Evolutionary conservation across 2,329 filamentous ascomycete genomes (phyloP).

Genomic region (Cytospora schulzeri): DNA sequence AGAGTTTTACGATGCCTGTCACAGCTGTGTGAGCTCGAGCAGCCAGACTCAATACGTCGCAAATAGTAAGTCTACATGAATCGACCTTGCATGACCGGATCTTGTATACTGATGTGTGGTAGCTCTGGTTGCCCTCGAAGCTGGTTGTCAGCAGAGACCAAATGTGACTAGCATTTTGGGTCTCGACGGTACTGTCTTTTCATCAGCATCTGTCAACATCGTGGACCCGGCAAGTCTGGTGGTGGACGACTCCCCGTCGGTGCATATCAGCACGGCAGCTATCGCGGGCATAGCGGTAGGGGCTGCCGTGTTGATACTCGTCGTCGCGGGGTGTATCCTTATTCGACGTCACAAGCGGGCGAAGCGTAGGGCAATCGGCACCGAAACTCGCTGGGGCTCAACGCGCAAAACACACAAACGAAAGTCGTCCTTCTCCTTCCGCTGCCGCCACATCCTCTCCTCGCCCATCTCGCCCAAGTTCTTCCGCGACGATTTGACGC

Average conservation of each 20-base stretch:
- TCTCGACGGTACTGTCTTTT: conserved; percentile 51
- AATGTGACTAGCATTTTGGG: conserved; percentile 39
- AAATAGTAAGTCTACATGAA: conserved; percentile 47
- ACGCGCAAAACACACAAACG: conserved; percentile 35
- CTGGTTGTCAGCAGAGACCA: conserved; percentile 53
- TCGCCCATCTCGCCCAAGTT: conserved; percentile 43
- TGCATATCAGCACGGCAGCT: conserved; percentile 27
- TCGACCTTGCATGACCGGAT: too few relatives aligned
- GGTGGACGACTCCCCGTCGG: not conserved
- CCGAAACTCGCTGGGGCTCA: conserved; percentile 34
- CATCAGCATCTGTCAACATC: conserved; percentile 34
- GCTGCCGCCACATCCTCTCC: conserved; percentile 49
- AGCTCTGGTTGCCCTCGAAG: conserved; percentile 55
- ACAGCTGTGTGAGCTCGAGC: conserved; percentile 48
- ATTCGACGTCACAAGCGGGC: conserved; percentile 50
- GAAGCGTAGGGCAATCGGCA: conserved; percentile 38
- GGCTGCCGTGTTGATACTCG: conserved; percentile 40
- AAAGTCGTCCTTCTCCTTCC: conserved; percentile 53
- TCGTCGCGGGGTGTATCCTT: conserved; percentile 44
- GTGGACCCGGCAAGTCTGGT: conserved; percentile 15
- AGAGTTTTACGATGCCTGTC: conserved; percentile 43
- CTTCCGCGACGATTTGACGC: conserved; percentile 32
- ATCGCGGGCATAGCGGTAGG: conserved; percentile 49
- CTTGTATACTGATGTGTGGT: not conserved
- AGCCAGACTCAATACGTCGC: conserved; percentile 47